Evolutionary conservation across 345 rosid genomes (phyloP), one percentile per base, ranked within the genome.

Genomic region (Conringia planisiliqua): DNA sequence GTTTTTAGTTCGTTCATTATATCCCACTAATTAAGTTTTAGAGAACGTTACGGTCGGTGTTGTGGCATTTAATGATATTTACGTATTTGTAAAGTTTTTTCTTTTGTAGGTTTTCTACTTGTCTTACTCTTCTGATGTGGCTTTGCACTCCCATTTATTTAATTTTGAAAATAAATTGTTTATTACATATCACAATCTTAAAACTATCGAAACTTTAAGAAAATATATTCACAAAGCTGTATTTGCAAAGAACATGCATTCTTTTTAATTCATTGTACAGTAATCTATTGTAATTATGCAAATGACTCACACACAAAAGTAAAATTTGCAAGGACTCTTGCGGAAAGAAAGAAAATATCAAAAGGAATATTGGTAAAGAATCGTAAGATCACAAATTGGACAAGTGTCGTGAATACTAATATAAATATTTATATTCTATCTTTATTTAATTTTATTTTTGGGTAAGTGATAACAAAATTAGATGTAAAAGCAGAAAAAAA

Each of bases 401-500:
- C 69, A 75, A 68, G 40, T 50, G 73, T 59, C 43, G 22, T 74
- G 26, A 9, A 47, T 47, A 57, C 60, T 66, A 12, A 13, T 18
- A 47, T 47, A 6, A 10, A 14, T n/a, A 12, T 18, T 30, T 65
- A 11, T 67, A 17, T 67, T 51, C 10, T 52, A 5, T 30, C 6
- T 68, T 26, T 26, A 38, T 6, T 22, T 36, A n/a, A n/a, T n/a
- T n/a, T n/a, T n/a, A n/a, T n/a, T 22, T 14, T 38, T 35, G 12
- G 61, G 36, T 24, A 52, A 52, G 36, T 52, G 48, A 16, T 26
- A 35, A 67, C 44, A 42, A 67, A 51, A 68, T 52, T 68, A 38
- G 38, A 68, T 39, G 62, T 51, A 56, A 69, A 69, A 56, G 47
- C 29, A 2, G 14, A 54, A 32, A 76, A 43, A 50, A 63, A 75